Base-by-base conservation (phyloP, 2,329 filamentous ascomycete genomes). In the Lachnellula arida region DNA sequence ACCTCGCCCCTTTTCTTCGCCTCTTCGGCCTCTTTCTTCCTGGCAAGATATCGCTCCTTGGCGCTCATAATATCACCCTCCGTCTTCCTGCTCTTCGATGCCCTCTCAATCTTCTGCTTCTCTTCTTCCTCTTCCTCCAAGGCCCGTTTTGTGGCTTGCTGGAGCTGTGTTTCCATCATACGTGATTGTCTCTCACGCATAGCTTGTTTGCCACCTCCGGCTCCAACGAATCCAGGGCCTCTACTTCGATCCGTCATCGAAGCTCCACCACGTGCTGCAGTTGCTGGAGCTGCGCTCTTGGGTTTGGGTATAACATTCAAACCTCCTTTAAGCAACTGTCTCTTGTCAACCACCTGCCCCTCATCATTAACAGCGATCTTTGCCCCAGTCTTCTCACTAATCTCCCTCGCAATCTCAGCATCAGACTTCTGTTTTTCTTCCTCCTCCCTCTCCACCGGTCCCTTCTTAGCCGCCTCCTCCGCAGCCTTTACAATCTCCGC, bases 281-380 rank as follows among this genome's bases (percentile, higher is more conserved):
- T 61, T 3, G 53, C 35, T 32, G 55, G 22, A 12, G 55, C 34
- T 54, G 79, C 74, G 9, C 69, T 66, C 69, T 84, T 84, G 63
- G 85, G 85, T 68, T 82, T 86, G 0, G 80, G 75, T 49, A 80
- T 79, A 17, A 94, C 74, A 65, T 95, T 95, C 51, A 95, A 77
- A 25, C 89, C 89, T 6, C 88, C 87, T 47, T 76, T 80, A 6
- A 95, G 79, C 8, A 94, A 76, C 69, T 94, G 86, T n/a, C 89
- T 79, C 75, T 91, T 93, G 69, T 95, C 89, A 25, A 90, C 86
- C 1, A 94, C 85, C 68, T 92, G 84, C 0, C 89, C 89, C 40
- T 94, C 89, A 59, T 94, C 89, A 65, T 93, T 93, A 65, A 93
- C 73, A 7, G 84, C 80, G 40, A 94, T 80, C 3, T 76, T 74